These are phyloP conservation scores for Knoxia roxburghii DNA, from an alignment of 257 asterid genomes.

Conservation along the genomic window DNA sequence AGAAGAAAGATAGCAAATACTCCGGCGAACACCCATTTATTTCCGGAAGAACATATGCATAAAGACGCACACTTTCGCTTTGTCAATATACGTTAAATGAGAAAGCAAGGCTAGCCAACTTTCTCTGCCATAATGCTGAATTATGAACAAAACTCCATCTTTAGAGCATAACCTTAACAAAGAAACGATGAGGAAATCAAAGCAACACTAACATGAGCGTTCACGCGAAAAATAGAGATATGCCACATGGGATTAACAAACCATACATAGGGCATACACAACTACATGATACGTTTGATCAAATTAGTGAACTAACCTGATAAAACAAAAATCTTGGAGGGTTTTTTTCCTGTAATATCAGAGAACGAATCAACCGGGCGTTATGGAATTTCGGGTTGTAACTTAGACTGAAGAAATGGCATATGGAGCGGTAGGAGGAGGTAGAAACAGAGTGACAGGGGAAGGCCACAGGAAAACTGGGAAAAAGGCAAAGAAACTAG, in stretches of 20 bases:
- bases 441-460: neutral
- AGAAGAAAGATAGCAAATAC: too few relatives aligned
- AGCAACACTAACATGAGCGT: neutral
- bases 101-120: neutral
- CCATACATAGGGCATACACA: too few relatives aligned
- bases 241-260: neutral
- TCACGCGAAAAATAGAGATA: conserved; percentile 7
- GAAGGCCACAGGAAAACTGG: neutral
- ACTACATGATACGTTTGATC: neutral
- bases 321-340: neutral
- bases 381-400: neutral
- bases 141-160: neutral
- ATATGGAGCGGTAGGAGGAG: too few relatives aligned
- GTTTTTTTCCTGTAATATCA: neutral
- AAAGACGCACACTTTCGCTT: too few relatives aligned
- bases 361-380: neutral
- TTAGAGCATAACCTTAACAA: neutral
- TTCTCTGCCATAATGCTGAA: neutral
- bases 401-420: neutral
- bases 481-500: neutral
- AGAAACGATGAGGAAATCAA: neutral
- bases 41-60: neutral
- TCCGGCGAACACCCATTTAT: neutral
- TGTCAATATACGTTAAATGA: too few relatives aligned
- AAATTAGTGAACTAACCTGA: neutral